Percentiles rank a stretch among this genome's conserved stretches.
Evolutionary conservation across 805 yeast genomes (phyloP).

Genomic region (Lipomyces spencermartinsiae): DNA sequence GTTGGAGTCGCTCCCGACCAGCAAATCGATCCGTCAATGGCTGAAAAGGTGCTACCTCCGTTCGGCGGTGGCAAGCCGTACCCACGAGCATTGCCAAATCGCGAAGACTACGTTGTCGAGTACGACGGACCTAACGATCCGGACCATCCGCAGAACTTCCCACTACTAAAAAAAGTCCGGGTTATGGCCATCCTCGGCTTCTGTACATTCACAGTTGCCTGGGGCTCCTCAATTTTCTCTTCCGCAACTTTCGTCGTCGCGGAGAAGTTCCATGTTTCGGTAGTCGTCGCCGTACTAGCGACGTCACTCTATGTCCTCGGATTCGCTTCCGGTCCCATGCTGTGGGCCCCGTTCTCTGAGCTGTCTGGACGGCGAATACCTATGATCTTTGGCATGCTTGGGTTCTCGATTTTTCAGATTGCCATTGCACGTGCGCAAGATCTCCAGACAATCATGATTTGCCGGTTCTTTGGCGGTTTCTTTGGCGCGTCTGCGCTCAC

Average conservation of each 20-base stretch:
- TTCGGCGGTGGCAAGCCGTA: slow-evolving; percentile 74
- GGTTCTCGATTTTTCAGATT: slow-evolving; percentile 65
- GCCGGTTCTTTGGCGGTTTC: slow-evolving; percentile 81
- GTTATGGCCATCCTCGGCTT: slow-evolving; percentile 57
- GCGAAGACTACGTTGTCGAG: slow-evolving; percentile 65
- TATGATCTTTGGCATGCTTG: slow-evolving; percentile 60
- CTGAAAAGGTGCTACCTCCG: slow-evolving; percentile 46
- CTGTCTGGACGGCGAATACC: slow-evolving; percentile 62
- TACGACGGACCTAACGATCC: slow-evolving; percentile 85
- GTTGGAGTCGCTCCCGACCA: slow-evolving; percentile 17
- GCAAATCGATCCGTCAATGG: slow-evolving; percentile 15
- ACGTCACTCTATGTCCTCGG: slow-evolving; percentile 87
- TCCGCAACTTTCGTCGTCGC: slow-evolving; percentile 57
- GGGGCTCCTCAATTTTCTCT: slow-evolving; percentile 86
- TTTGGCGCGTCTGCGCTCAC: slow-evolving; percentile 86
- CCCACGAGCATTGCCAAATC: slow-evolving; percentile 66
- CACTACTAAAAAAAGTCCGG: slow-evolving; percentile 53
- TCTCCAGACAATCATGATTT: slow-evolving; percentile 74
- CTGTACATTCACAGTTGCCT: slow-evolving; percentile 60
- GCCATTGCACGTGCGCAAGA: slow-evolving; percentile 82
- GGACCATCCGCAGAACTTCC: slow-evolving; percentile 80
- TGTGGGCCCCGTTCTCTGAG: slow-evolving; percentile 92
- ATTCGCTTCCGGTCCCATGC: slow-evolving; percentile 88
- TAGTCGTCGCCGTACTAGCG: slow-evolving; percentile 74
- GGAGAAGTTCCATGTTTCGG: slow-evolving; percentile 62